Conservation (phyloP, 2,329 filamentous ascomycete species). For the Aschersonia sp. region DNA sequence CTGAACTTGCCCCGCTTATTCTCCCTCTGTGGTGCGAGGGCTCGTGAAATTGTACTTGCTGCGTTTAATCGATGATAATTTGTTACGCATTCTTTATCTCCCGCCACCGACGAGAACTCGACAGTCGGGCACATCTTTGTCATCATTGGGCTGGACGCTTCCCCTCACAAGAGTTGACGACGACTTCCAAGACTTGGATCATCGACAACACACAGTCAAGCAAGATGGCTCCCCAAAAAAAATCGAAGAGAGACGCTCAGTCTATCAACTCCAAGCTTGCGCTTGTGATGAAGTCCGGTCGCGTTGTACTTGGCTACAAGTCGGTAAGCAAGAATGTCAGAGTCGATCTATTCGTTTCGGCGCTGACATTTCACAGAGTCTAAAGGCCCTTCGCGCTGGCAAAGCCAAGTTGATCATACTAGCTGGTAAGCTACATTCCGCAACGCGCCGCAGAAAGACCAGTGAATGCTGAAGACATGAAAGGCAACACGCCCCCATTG, state of each 20-base stretch:
- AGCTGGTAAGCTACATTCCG: conserved; percentile 56
- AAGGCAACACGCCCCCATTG: conserved; percentile 88
- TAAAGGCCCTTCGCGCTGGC: conserved; percentile 83
- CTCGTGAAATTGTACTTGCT: no score
- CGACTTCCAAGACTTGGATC: not conserved
- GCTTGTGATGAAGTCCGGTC: conserved; percentile 52
- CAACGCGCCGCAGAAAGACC: conserved; percentile 15
- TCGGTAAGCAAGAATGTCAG: not conserved
- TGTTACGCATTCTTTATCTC: not conserved
- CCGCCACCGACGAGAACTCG: not conserved
- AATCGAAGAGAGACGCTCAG: conserved; percentile 74
- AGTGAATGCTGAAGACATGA: not conserved
- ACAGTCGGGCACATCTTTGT: not conserved
- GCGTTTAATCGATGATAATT: no score
- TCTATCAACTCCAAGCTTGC: conserved; percentile 48
- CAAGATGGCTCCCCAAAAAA: conserved; percentile 60
- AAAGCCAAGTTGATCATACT: conserved; percentile 99
- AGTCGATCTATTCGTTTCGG: not conserved
- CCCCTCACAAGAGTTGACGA: no score
- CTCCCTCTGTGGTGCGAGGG: no score
- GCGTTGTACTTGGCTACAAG: conserved; percentile 46
- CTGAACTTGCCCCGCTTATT: no score
- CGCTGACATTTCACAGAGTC: not conserved
- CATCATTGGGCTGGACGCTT: no score
- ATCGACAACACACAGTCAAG: conserved; percentile 18